Conservation (phyloP, 768 basidiomycete species). For the Amanita fuliginea region DNA sequence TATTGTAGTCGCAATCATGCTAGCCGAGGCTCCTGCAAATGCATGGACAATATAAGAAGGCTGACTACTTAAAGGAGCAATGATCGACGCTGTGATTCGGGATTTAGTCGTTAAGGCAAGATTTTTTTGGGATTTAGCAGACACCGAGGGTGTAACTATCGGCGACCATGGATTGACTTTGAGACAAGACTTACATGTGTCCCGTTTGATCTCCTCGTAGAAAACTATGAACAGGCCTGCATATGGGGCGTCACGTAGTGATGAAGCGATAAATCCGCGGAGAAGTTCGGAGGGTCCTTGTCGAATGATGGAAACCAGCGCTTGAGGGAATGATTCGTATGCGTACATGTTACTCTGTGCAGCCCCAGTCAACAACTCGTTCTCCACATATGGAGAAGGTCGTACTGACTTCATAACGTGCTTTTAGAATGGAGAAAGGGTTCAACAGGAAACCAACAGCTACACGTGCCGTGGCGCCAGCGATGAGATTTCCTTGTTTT, state of each 20-base stretch:
- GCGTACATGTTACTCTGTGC: slow-evolving; percentile 67
- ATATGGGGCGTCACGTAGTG: slow-evolving; percentile 90
- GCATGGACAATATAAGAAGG: slow-evolving; percentile 47
- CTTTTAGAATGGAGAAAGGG: slow-evolving; percentile 86
- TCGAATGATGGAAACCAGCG: slow-evolving; percentile 48
- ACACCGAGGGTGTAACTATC: background rate
- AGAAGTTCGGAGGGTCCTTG: slow-evolving; percentile 73
- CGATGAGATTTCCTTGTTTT: slow-evolving; percentile 70
- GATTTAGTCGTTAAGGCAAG: slow-evolving; percentile 2
- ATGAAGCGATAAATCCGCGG: slow-evolving; percentile 78
- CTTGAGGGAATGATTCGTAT: slow-evolving; percentile 51
- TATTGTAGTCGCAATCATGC: slow-evolving; percentile 70
- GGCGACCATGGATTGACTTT: slow-evolving; percentile 2
- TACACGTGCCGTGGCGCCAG: slow-evolving; percentile 77
- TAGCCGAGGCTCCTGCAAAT: slow-evolving; percentile 67
- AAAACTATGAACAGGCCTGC: slow-evolving; percentile 83
- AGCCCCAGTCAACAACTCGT: slow-evolving; percentile 4
- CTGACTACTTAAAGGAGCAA: slow-evolving; percentile 31
- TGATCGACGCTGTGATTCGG: slow-evolving; percentile 23
- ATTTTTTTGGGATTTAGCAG: background rate
- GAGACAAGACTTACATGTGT: slow-evolving; percentile 38
- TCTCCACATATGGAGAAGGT: background rate
- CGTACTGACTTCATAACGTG: slow-evolving; percentile 71
- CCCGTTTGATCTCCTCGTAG: slow-evolving; percentile 79
- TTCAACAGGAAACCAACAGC: slow-evolving; percentile 78